phyloP scores from a whole-genome alignment of 148 eudicot genomes.

The Cornus florida region DNA sequence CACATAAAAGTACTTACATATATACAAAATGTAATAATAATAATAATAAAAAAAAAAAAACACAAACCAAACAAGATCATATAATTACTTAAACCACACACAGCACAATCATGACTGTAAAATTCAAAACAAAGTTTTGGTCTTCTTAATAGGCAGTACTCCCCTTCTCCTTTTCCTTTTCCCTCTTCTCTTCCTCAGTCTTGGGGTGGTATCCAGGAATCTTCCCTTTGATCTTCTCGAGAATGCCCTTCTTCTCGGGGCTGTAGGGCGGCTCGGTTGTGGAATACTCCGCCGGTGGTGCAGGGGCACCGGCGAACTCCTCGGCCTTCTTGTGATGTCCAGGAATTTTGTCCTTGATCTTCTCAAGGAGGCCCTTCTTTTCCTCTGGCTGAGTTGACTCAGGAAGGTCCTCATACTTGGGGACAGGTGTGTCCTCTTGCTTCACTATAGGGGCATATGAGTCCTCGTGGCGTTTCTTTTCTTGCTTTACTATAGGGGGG shows the following conservation, averaged over 20 bases:
- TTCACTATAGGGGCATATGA: conserved; percentile 28
- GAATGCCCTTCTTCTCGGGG: conserved; percentile 54
- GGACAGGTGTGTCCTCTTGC: conserved; percentile 7
- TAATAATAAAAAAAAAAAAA: background rate
- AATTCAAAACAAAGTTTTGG: background rate
- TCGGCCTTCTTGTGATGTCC: conserved; percentile 45
- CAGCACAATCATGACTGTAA: background rate
- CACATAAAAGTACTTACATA: too few species aligned
- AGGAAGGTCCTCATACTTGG: background rate
- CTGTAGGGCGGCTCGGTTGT: conserved; percentile 15
- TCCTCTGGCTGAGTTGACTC: conserved; percentile 29
- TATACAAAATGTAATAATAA: background rate
- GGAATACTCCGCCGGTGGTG: background rate
- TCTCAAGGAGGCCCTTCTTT: conserved; percentile 49
- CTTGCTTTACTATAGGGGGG: too few species aligned
- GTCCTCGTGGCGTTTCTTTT: conserved; percentile 7
- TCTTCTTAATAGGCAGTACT: background rate
- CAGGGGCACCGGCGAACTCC: conserved; percentile 12
- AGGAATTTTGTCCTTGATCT: conserved; percentile 56
- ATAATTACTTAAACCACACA: background rate
- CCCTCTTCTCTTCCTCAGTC: conserved; percentile 21
- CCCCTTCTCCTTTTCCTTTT: conserved; percentile 32
- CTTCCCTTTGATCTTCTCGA: conserved; percentile 68
- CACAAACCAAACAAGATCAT: background rate
- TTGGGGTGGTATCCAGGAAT: conserved; percentile 52